Evolutionary conservation across 2,329 filamentous ascomycete genomes (phyloP).

Genomic region (Malbranchea zuffiana): DNA sequence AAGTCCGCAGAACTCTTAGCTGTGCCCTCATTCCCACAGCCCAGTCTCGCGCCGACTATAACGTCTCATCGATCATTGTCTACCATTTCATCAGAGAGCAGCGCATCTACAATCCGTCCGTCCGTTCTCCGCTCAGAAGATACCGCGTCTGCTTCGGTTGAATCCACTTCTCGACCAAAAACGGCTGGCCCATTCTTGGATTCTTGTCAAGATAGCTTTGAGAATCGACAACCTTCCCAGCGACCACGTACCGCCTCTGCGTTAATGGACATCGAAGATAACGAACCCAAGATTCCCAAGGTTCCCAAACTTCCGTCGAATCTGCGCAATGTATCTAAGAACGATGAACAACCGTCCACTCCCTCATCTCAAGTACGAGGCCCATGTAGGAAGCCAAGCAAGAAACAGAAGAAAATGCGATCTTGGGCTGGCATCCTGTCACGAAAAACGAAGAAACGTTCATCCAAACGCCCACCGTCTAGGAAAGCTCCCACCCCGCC

Average conservation of each 20-base stretch:
- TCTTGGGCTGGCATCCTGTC: conserved; percentile 45
- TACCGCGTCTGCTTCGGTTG: conserved; percentile 24
- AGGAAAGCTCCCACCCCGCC: conserved; percentile 36
- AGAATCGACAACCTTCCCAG: conserved; percentile 21
- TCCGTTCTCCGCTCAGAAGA: conserved; percentile 59
- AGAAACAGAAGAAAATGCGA: conserved; percentile 64
- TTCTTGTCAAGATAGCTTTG: conserved; percentile 16
- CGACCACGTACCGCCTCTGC: conserved; percentile 33
- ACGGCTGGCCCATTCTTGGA: conserved; percentile 34
- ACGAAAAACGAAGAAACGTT: conserved; percentile 38
- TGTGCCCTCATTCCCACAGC: conserved; percentile 10
- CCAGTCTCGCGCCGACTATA: conserved; percentile 14
- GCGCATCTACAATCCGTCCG: conserved; percentile 53
- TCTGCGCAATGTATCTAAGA: too few species aligned
- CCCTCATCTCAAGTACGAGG: conserved; percentile 1
- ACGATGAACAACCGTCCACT: not conserved
- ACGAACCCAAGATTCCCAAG: not conserved
- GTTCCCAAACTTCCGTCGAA: too few species aligned
- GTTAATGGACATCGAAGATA: conserved; percentile 14
- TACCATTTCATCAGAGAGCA: conserved; percentile 73
- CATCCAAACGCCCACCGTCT: conserved; percentile 31
- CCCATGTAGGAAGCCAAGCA: conserved; percentile 21
- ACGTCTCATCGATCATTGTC: conserved; percentile 71
- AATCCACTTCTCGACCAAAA: conserved; percentile 28
- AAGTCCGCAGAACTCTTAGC: conserved; percentile 12